phyloP scores from a whole-genome alignment of 2,329 filamentous ascomycete genomes.

The Ophiobolus disseminans region DNA sequence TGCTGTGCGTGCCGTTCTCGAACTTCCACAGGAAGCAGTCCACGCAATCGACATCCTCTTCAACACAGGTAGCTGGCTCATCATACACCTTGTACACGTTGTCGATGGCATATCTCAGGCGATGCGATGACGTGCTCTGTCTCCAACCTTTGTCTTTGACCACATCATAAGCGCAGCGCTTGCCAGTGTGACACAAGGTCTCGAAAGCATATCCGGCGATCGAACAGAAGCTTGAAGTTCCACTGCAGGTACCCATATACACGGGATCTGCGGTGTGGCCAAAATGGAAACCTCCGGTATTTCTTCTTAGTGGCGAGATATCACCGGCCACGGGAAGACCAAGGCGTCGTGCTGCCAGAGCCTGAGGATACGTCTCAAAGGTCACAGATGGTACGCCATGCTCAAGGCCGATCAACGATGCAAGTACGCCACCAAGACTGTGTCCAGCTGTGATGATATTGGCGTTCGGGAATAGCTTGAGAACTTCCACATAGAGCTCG shows the following conservation, averaged over 20 bases:
- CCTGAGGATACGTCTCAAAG: slow-evolving; percentile 47
- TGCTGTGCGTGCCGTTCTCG: slow-evolving; percentile 44
- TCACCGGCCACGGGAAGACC: slow-evolving; percentile 40
- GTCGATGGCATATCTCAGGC: slow-evolving; percentile 44
- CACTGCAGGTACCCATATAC: slow-evolving; percentile 48
- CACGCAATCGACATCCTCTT: slow-evolving; percentile 44
- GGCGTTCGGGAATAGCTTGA: slow-evolving; percentile 41
- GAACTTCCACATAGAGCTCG: slow-evolving; percentile 43
- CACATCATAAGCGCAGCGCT: slow-evolving; percentile 45
- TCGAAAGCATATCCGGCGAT: slow-evolving; percentile 48
- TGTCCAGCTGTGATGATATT: slow-evolving; percentile 46
- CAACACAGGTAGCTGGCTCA: slow-evolving; percentile 40
- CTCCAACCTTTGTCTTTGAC: slow-evolving; percentile 48
- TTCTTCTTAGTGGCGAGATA: slow-evolving; percentile 38
- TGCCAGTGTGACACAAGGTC: slow-evolving; percentile 46
- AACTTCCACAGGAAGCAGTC: slow-evolving; percentile 49
- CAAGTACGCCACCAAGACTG: slow-evolving; percentile 45
- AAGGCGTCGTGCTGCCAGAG: slow-evolving; percentile 42
- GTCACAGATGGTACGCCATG: slow-evolving; percentile 43
- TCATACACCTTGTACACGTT: slow-evolving; percentile 46
- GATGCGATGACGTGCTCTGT: slow-evolving; percentile 42
- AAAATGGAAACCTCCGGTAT: slow-evolving; percentile 46
- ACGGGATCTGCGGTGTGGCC: slow-evolving; percentile 47
- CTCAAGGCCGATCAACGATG: slow-evolving; percentile 43
- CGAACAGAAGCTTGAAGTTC: slow-evolving; percentile 45